Conservation (phyloP, 768 basidiomycete genomes). For the Obba rivulosa region DNA sequence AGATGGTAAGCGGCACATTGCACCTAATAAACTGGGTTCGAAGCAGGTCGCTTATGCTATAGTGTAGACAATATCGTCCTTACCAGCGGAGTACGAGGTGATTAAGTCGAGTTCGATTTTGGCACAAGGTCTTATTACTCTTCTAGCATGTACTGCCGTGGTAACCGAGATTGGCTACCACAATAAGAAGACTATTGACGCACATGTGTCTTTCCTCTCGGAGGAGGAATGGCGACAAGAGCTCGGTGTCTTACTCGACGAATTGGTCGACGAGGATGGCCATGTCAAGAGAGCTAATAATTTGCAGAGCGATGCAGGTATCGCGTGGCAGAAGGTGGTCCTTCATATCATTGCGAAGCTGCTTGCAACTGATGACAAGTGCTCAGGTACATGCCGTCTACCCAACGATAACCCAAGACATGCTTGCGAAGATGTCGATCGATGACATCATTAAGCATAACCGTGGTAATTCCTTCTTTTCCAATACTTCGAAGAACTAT, state of each 20-base stretch:
- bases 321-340: slow-evolving; percentile 55
- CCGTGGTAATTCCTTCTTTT: slow-evolving; percentile 25
- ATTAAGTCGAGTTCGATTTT: background rate
- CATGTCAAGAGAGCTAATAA: slow-evolving; percentile 47
- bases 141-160: slow-evolving; percentile 57
- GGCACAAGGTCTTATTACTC: background rate
- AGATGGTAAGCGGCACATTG: slow-evolving; percentile 37
- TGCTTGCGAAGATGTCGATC: slow-evolving; percentile 41
- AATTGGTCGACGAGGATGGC: slow-evolving; percentile 57
- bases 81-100: slow-evolving; percentile 62
- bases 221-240: slow-evolving; percentile 54
- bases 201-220: slow-evolving; percentile 53
- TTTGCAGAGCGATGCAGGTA: slow-evolving; percentile 52
- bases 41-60: background rate
- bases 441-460: slow-evolving; percentile 48
- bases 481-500: background rate
- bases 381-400: slow-evolving; percentile 63
- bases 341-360: background rate
- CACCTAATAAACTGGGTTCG: background rate
- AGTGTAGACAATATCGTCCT: slow-evolving; percentile 53
- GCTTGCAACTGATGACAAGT: slow-evolving; percentile 31
- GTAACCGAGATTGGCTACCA: slow-evolving; percentile 60
- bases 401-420: slow-evolving; percentile 44
- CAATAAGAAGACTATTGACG: slow-evolving; percentile 48
- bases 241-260: slow-evolving; percentile 46